Percentiles rank a stretch among this genome's conserved stretches.
Evolutionary conservation across 768 basidiomycete species (phyloP).

Genomic region (Butyriboletus loyo): DNA sequence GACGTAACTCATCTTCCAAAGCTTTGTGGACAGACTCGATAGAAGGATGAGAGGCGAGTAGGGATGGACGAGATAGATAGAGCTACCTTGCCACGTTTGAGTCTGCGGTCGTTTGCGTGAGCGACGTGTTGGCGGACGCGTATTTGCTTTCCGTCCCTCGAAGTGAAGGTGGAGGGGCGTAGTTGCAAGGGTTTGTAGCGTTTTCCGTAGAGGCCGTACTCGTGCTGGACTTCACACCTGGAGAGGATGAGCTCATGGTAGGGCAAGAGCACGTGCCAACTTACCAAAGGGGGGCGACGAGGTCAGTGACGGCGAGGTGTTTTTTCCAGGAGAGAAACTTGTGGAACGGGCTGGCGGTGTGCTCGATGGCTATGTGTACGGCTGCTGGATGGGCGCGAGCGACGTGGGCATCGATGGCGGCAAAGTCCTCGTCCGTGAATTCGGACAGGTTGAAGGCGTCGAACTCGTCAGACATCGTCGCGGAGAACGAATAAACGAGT

Average conservation of each 20-base stretch:
- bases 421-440: slow-evolving; percentile 58
- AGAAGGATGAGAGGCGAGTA: not conserved
- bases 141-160: slow-evolving; percentile 60
- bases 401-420: slow-evolving; percentile 30
- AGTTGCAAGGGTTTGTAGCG: slow-evolving; percentile 45
- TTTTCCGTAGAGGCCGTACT: slow-evolving; percentile 66
- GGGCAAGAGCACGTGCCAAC: slow-evolving; percentile 33
- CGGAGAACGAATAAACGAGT: slow-evolving; percentile 16
- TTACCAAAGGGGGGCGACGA: slow-evolving; percentile 61
- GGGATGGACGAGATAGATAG: not conserved
- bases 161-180: slow-evolving; percentile 56
- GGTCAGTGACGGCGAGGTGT: slow-evolving; percentile 58
- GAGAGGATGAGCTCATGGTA: not conserved
- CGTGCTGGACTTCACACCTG: slow-evolving; percentile 81
- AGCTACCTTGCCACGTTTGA: slow-evolving; percentile 54
- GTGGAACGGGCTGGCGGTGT: slow-evolving; percentile 34
- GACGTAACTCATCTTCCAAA: slow-evolving; percentile 69
- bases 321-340: slow-evolving; percentile 43
- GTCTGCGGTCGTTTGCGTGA: slow-evolving; percentile 49
- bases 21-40: slow-evolving; percentile 68
- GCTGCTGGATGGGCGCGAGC: slow-evolving; percentile 7
- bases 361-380: slow-evolving; percentile 33
- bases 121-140: slow-evolving; percentile 50
- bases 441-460: slow-evolving; percentile 50
- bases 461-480: slow-evolving; percentile 39